A percentile compares a stretch with the other conserved stretches of the same genome.
phyloP scores from a whole-genome alignment of 768 basidiomycete species.

The Lactifluus hygrophoroides region DNA sequence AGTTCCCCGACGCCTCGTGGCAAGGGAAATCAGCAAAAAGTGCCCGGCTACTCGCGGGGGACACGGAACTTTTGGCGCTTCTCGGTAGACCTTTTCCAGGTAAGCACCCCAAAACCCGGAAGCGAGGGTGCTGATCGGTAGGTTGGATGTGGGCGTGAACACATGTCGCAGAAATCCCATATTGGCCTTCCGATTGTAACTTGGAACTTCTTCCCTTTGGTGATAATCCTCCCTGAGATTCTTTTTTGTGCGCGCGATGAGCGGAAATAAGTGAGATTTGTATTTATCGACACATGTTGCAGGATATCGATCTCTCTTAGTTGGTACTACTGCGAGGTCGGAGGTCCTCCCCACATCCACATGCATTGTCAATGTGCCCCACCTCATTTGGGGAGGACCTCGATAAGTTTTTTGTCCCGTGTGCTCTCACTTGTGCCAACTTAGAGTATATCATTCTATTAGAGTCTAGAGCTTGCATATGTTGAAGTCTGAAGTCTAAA shows the following conservation, averaged over 20 bases:
- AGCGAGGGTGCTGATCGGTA: slow-evolving; percentile 14
- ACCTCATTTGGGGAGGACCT: too few species aligned
- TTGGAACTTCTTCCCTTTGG: too few species aligned
- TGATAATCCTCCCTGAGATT: too few species aligned
- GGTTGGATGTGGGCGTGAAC: slow-evolving; percentile 7
- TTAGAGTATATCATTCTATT: too few species aligned
- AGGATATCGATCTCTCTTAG: slow-evolving; percentile 4
- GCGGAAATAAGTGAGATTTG: background rate
- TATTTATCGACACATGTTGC: too few species aligned
- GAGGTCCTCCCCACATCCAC: background rate
- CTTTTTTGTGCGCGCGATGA: background rate
- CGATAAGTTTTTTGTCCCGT: too few species aligned
- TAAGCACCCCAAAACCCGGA: slow-evolving; percentile 16
- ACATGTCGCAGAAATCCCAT: background rate
- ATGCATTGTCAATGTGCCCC: too few species aligned
- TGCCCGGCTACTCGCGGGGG: slow-evolving; percentile 9
- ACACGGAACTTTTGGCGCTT: slow-evolving; percentile 1
- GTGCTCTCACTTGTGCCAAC: too few species aligned
- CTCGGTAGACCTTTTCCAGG: slow-evolving; percentile 9
- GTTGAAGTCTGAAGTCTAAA: too few species aligned
- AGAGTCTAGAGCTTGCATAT: too few species aligned
- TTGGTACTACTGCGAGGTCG: background rate
- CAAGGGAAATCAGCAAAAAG: background rate
- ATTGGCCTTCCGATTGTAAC: background rate
- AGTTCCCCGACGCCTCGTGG: slow-evolving; percentile 5